phyloP scores from a whole-genome alignment of 1,284 basidiomycete species.

The Hemileia vastatrix region DNA sequence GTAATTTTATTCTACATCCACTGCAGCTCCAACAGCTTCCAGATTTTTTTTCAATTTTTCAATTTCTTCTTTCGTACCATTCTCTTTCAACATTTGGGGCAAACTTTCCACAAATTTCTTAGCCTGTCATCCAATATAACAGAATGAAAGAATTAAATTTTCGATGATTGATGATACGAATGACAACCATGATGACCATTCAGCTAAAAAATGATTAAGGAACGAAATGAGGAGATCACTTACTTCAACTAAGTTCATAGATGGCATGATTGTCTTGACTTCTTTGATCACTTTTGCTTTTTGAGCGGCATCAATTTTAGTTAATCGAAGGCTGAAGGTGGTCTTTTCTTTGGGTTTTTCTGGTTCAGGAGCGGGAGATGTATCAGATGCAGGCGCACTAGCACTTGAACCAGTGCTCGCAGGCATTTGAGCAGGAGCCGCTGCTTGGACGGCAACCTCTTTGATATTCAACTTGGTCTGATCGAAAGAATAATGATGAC shows the following conservation, averaged over 20 bases:
- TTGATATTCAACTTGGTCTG: constrained; percentile 91
- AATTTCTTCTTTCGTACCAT: constrained; percentile 90
- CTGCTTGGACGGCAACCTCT: constrained; percentile 87
- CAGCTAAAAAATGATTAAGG: neutral
- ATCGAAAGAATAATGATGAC: neutral
- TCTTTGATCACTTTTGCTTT: constrained; percentile 98
- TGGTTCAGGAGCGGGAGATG: constrained; percentile 56
- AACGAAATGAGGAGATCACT: constrained; percentile 43
- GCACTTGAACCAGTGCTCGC: constrained; percentile 49
- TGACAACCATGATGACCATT: too few species aligned
- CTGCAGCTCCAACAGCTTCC: constrained; percentile 76
- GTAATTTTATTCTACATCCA: constrained; percentile 48
- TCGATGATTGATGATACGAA: too few species aligned
- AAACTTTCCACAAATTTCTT: constrained; percentile 99
- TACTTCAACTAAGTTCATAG: constrained; percentile 89
- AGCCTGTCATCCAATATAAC: constrained; percentile 53
- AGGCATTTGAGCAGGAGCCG: constrained; percentile 51
- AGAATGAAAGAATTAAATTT: neutral
- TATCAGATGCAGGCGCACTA: constrained; percentile 52
- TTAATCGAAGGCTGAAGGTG: constrained; percentile 86
- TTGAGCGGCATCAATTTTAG: constrained; percentile 75
- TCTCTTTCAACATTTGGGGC: constrained; percentile 91
- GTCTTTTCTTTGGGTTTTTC: constrained; percentile 99
- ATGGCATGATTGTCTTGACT: constrained; percentile 88
- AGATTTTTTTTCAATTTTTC: constrained; percentile 90